Evolutionary conservation across 768 basidiomycete genomes (phyloP), one percentile per base, ranked within the genome.

Genomic region (Trametes cinnabarina): DNA sequence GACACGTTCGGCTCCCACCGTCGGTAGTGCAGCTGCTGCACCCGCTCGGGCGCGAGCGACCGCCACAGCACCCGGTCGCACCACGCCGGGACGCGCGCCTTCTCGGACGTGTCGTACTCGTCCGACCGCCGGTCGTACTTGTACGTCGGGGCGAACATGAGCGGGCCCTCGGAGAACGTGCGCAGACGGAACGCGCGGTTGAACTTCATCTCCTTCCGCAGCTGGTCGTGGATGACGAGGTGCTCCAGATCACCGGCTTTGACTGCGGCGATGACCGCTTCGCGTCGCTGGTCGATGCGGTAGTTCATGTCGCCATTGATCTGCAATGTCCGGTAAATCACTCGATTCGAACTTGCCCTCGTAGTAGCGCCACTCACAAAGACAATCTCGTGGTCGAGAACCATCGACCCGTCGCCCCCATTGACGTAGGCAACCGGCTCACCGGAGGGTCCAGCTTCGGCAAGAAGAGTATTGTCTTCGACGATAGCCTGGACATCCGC

Each of bases 301-400:
- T 98, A 99, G 73, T 99, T 99, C 75, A 99, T 81, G 72, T 98
- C 96, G 0, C 96, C 96, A 59, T 88, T 92, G 47, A 95, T 72
- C 91, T 93, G 56, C 9, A 42, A 1, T 6, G 22, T 19, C 26
- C 25, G 10, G 4, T 4, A 61, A 17, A 64, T 46, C 47, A 30
- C 59, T 53, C 20, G 11, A 15, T 17, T 22, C 7, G 30, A 32
- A 12, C 28, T n/a, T 14, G 56, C 0, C 43, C 9, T 23, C 23
- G 32, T 19, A 30, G 25, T 25, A 57, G 14, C 48, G 20, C 15
- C 10, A 82, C 87, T 69, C 68, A 94, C 88, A 52, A 98, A 86
- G 55, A 94, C 92, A 47, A 96, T 83, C 66, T 99, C 96, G 71
- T 99, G 96, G 68, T 99, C 96, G 43, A 96, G 77, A 14, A 94